Evolutionary conservation across 2,329 filamentous ascomycete genomes (phyloP).

Genomic region (Phialophora tarda): DNA sequence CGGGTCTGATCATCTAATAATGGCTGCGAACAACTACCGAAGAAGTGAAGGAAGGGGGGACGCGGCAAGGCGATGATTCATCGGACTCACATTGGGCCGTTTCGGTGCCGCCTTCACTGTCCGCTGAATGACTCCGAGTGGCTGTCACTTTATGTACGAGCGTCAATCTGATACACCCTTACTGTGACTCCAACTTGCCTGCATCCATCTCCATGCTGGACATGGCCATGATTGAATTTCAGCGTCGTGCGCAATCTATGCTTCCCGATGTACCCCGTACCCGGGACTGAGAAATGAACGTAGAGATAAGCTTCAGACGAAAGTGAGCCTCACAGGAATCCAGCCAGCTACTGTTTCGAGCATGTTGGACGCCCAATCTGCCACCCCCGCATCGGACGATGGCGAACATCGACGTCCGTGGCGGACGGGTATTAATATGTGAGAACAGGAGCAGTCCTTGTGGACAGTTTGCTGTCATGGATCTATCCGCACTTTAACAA

Average conservation of each 20-base stretch:
- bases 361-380: not conserved
- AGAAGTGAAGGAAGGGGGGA: not conserved
- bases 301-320: not conserved
- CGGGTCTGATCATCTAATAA: not conserved
- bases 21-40: not conserved
- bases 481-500: no score
- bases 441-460: not conserved
- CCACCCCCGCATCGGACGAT: not conserved
- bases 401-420: not conserved
- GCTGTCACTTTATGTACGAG: not conserved
- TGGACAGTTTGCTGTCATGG: not conserved
- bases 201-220: not conserved
- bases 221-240: no score
- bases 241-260: no score
- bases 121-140: not conserved
- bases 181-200: not conserved
- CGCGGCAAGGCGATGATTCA: not conserved
- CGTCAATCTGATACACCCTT: not conserved
- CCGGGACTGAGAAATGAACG: not conserved
- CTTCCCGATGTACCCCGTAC: no score
- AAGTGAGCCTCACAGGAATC: not conserved
- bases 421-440: not conserved
- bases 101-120: not conserved
- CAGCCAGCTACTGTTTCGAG: constrained; percentile 3
- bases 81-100: not conserved